Percentiles rank a stretch among this genome's conserved stretches.
Evolutionary conservation across 2,329 filamentous ascomycete genomes (phyloP).

Genomic region (Sporothrix brunneoviolacea): DNA sequence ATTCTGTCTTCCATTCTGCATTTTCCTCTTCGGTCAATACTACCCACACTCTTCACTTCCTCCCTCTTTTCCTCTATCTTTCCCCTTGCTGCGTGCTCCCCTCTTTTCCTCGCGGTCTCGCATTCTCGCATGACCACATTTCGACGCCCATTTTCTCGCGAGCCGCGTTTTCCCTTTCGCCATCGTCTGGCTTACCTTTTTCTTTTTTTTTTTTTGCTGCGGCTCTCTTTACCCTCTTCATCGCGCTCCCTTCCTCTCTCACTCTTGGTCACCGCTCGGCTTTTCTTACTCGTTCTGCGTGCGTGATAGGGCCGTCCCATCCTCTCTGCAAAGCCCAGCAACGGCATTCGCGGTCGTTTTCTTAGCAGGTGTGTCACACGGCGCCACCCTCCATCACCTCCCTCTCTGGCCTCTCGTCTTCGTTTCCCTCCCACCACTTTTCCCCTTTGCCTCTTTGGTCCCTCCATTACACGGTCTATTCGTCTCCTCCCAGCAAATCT

Average conservation of each 20-base stretch:
- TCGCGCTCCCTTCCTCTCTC: background rate
- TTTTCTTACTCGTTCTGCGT: background rate
- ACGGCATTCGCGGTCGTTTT: background rate
- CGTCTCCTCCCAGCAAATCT: slow-evolving; percentile 2
- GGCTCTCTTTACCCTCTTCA: background rate
- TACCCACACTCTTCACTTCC: background rate
- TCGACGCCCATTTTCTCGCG: background rate
- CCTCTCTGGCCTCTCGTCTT: slow-evolving; percentile 11
- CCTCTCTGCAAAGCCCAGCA: background rate
- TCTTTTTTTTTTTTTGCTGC: background rate
- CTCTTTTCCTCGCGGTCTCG: background rate
- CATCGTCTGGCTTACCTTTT: background rate
- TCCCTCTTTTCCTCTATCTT: background rate
- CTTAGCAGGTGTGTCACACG: slow-evolving; percentile 18
- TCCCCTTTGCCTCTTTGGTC: background rate
- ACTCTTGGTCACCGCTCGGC: background rate
- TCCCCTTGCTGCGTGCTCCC: background rate
- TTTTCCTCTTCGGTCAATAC: too few species aligned
- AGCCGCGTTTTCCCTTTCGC: background rate
- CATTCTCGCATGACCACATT: background rate
- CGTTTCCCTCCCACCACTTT: slow-evolving; percentile 11
- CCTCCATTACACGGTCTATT: slow-evolving; percentile 2
- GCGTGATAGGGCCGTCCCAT: slow-evolving; percentile 2
- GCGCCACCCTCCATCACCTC: slow-evolving; percentile 11
- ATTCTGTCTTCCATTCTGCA: too few species aligned